A percentile compares a stretch with the other conserved stretches of the same genome.
phyloP scores from a whole-genome alignment of 257 asterid species.

The Rauvolfia tetraphylla region DNA sequence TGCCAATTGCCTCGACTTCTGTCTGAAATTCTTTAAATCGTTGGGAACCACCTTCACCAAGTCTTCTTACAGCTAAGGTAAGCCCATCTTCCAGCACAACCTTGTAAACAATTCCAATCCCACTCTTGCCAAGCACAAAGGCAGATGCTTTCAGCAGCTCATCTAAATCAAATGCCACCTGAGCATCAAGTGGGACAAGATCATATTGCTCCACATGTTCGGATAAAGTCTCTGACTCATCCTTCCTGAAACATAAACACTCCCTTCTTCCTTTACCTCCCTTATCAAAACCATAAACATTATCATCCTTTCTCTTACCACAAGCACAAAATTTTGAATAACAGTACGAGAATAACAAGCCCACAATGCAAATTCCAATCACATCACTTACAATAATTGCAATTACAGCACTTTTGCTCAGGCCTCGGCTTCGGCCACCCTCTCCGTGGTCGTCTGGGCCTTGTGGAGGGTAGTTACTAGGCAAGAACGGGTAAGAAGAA shows the following conservation, averaged over 20 bases:
- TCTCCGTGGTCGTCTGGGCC: conserved; percentile 22
- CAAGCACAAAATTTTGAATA: conserved; percentile 51
- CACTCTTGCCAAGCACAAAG: conserved; percentile 86
- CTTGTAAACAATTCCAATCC: conserved; percentile 82
- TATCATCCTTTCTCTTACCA: conserved; percentile 41
- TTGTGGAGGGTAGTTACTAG: conserved; percentile 49
- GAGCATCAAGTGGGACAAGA: conserved; percentile 64
- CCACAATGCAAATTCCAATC: conserved; percentile 68
- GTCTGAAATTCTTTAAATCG: conserved; percentile 82
- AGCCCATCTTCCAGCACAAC: conserved; percentile 88
- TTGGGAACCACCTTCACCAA: conserved; percentile 94
- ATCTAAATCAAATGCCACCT: conserved; percentile 74
- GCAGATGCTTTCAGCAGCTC: conserved; percentile 95
- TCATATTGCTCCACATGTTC: conserved; percentile 70
- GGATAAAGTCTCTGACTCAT: conserved; percentile 72
- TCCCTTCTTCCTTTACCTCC: conserved; percentile 49
- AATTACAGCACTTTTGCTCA: conserved; percentile 51
- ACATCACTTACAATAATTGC: conserved; percentile 71
- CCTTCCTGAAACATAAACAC: conserved; percentile 72
- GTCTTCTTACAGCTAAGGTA: conserved; percentile 74
- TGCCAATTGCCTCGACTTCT: conserved; percentile 90
- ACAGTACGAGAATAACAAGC: conserved; percentile 68
- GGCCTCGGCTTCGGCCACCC: conserved; percentile 35
- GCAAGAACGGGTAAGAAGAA: conserved; percentile 53
- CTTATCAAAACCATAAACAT: conserved; percentile 52